Evolutionary conservation across 495 filamentous ascomycete genomes (phyloP).

Genomic region (Astrocystis sublimbata): DNA sequence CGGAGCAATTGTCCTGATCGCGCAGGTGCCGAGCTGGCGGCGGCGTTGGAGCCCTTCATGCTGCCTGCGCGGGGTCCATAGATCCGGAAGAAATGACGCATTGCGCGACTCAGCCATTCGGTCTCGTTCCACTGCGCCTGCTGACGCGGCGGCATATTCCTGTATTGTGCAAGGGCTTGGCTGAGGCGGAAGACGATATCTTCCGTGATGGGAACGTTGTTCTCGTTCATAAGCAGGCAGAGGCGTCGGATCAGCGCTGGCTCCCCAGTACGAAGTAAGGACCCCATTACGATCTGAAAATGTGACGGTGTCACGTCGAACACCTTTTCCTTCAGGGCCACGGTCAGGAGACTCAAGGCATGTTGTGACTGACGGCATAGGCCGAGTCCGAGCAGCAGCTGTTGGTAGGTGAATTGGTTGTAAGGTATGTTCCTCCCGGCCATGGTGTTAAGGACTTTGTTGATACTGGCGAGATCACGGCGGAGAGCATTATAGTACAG

Average conservation of each 20-base stretch:
- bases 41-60: neutral
- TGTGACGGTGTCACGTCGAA: constrained; percentile 66
- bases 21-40: constrained; percentile 16
- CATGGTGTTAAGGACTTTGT: constrained; percentile 65
- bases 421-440: constrained; percentile 54
- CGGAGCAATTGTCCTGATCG: constrained; percentile 39
- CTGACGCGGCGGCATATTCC: constrained; percentile 23
- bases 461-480: constrained; percentile 61
- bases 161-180: constrained; percentile 37
- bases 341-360: constrained; percentile 65
- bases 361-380: constrained; percentile 60
- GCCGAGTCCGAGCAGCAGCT: constrained; percentile 69
- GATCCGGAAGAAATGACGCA: constrained; percentile 31
- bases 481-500: constrained; percentile 66
- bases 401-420: constrained; percentile 70
- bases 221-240: constrained; percentile 36
- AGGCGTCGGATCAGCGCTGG: constrained; percentile 34
- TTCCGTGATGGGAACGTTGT: constrained; percentile 33
- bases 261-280: constrained; percentile 39
- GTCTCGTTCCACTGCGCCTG: constrained; percentile 18
- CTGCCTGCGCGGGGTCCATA: constrained; percentile 25
- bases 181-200: constrained; percentile 36
- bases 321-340: constrained; percentile 57
- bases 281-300: constrained; percentile 71
- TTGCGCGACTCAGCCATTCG: constrained; percentile 32